Conservation (phyloP, 352 stramenopile genomes). For the Phytopythium ostracodes region DNA sequence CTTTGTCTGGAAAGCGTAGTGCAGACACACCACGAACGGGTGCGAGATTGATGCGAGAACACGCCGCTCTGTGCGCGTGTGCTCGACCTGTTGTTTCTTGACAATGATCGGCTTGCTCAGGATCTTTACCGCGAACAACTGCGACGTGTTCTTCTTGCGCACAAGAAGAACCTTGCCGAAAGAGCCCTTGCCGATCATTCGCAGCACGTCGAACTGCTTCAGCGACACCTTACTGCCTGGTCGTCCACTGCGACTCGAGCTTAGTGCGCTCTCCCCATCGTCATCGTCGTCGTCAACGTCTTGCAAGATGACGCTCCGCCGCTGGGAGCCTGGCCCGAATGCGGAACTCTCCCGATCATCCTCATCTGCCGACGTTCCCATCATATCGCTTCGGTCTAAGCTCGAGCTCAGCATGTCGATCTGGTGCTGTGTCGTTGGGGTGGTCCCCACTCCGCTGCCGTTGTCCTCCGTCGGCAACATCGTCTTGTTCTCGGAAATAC, state of each 20-base stretch:
- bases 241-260: conserved; percentile 9
- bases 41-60: conserved; percentile 79
- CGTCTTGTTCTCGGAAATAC: conserved; percentile 46
- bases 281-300: conserved; percentile 66
- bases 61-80: conserved; percentile 77
- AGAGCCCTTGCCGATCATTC: conserved; percentile 90
- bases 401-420: conserved; percentile 47
- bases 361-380: conserved; percentile 12
- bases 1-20: conserved; percentile 87
- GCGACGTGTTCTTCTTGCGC: conserved; percentile 67
- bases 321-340: conserved; percentile 9
- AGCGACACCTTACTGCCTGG: conserved; percentile 59
- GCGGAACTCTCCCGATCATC: conserved; percentile 5
- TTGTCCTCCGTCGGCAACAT: conserved; percentile 17
- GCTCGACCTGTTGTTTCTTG: conserved; percentile 81
- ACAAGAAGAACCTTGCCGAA: conserved; percentile 93
- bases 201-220: conserved; percentile 86
- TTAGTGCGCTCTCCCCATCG: conserved; percentile 23
- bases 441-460: conserved; percentile 2
- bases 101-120: conserved; percentile 75
- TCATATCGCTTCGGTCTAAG: conserved; percentile 35
- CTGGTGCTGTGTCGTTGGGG: conserved; percentile 17
- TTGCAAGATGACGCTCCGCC: conserved; percentile 60
- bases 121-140: conserved; percentile 85
- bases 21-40: conserved; percentile 86